These are phyloP conservation scores for Annulohypoxylon moriforme DNA, from an alignment of 495 filamentous ascomycete species.

Conservation along the genomic window DNA sequence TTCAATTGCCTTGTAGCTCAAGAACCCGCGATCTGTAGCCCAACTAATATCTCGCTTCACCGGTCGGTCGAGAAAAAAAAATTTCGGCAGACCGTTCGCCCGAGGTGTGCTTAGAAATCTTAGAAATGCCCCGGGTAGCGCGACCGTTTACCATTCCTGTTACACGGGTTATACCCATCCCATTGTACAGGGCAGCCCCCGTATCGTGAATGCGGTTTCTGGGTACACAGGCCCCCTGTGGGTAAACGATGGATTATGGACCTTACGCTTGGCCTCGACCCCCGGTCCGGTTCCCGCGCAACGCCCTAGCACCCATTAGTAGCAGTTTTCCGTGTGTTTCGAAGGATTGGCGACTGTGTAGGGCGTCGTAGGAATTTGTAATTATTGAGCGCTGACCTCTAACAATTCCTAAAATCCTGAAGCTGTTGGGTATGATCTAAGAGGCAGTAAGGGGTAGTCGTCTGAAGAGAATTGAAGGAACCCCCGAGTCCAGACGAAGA, in stretches of 20 bases:
- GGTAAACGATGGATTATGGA: conserved; percentile 33
- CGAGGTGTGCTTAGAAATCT: conserved; percentile 33
- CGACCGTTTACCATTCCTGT: conserved; percentile 8
- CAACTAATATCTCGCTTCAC: conserved; percentile 7
- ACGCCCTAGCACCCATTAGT: conserved; percentile 39
- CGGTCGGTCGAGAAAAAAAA: conserved; percentile 14
- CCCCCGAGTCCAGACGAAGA: not conserved
- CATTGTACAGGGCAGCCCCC: conserved; percentile 9
- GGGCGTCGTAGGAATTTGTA: conserved; percentile 26
- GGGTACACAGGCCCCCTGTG: conserved; percentile 33
- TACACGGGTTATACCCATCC: conserved; percentile 16
- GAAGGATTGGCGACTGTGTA: conserved; percentile 37
- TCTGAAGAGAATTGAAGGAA: not conserved
- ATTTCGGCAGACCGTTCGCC: conserved; percentile 13
- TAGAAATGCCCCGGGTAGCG: conserved; percentile 26
- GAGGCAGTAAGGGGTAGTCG: conserved; percentile 15
- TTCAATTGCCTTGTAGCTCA: conserved; percentile 1
- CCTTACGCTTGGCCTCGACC: conserved; percentile 38
- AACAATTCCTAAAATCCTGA: conserved; percentile 12
- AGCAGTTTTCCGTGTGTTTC: conserved; percentile 44
- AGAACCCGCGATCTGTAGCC: not conserved
- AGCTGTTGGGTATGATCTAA: conserved; percentile 16
- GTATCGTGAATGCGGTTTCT: conserved; percentile 23
- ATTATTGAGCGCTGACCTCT: conserved; percentile 15
- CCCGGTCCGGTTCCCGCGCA: conserved; percentile 46